Evolutionary conservation across 164 flowering plant species (phyloP).

Genomic region (Chloranthus sessilifolius): DNA sequence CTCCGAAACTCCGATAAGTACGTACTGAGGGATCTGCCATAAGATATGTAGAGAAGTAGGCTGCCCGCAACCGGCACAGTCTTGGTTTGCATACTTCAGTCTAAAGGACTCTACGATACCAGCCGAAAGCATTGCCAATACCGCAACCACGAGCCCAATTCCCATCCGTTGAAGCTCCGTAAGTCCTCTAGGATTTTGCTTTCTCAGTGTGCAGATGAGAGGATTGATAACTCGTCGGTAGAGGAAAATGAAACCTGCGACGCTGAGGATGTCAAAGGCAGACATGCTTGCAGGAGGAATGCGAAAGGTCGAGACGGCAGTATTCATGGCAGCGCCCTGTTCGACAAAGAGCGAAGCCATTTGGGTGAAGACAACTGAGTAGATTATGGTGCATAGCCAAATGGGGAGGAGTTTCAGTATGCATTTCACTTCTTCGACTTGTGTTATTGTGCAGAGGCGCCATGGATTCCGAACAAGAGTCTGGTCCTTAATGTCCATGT

Average conservation of each 20-base stretch:
- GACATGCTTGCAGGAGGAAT: slow-evolving; percentile 97
- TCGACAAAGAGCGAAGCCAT: slow-evolving; percentile 96
- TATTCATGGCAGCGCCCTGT: slow-evolving; percentile 90
- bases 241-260: slow-evolving; percentile 65
- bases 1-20: slow-evolving; percentile 81
- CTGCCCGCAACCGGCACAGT: slow-evolving; percentile 51
- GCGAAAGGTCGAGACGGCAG: slow-evolving; percentile 46
- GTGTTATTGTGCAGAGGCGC: slow-evolving; percentile 74
- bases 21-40: slow-evolving; percentile 94
- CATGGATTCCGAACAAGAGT: slow-evolving; percentile 40
- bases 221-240: slow-evolving; percentile 69
- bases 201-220: slow-evolving; percentile 35
- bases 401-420: slow-evolving; percentile 80
- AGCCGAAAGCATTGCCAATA: slow-evolving; percentile 76
- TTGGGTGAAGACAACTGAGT: slow-evolving; percentile 89
- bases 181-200: slow-evolving; percentile 41
- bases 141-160: slow-evolving; percentile 71
- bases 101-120: slow-evolving; percentile 73
- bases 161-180: slow-evolving; percentile 95
- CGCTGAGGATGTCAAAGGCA: slow-evolving; percentile 86
- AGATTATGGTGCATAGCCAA: slow-evolving; percentile 90
- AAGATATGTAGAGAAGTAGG: slow-evolving; percentile 81
- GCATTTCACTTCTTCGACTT: slow-evolving; percentile 94
- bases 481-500: slow-evolving; percentile 26
- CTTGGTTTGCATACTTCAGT: slow-evolving; percentile 49